Conservation (phyloP, 257 asterid genomes). For the Parsonsia alboflavescens region DNA sequence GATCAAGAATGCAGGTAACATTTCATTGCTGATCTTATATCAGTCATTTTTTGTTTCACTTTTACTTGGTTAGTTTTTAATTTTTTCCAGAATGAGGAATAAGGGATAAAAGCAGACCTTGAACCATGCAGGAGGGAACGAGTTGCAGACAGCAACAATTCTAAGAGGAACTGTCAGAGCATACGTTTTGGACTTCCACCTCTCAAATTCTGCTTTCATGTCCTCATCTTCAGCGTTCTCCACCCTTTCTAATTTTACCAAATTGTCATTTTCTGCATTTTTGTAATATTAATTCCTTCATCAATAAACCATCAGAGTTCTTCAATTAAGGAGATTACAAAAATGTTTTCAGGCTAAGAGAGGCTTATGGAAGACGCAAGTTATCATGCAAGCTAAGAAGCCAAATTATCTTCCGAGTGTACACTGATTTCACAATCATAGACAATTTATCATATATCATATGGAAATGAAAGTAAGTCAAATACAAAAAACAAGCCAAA, state of each 20-base stretch:
- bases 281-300: not conserved
- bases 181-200: conserved; percentile 76
- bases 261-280: conserved; percentile 27
- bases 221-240: conserved; percentile 48
- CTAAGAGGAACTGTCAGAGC: conserved; percentile 76
- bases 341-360: not conserved
- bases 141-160: conserved; percentile 70
- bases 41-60: not conserved
- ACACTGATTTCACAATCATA: no score
- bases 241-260: conserved; percentile 26
- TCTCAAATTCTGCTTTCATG: conserved; percentile 61
- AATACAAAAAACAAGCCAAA: not conserved
- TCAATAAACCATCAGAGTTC: not conserved
- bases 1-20: not conserved
- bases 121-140: conserved; percentile 80
- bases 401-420: not conserved
- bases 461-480: not conserved
- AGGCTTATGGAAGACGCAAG: not conserved
- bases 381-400: not conserved
- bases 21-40: not conserved
- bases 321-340: not conserved
- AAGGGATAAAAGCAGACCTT: conserved; percentile 40
- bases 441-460: not conserved
- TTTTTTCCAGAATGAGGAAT: not conserved
- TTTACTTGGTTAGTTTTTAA: no score